Base-by-base conservation (phyloP, 257 asterid species). In the Nyctanthes arbortristis region DNA sequence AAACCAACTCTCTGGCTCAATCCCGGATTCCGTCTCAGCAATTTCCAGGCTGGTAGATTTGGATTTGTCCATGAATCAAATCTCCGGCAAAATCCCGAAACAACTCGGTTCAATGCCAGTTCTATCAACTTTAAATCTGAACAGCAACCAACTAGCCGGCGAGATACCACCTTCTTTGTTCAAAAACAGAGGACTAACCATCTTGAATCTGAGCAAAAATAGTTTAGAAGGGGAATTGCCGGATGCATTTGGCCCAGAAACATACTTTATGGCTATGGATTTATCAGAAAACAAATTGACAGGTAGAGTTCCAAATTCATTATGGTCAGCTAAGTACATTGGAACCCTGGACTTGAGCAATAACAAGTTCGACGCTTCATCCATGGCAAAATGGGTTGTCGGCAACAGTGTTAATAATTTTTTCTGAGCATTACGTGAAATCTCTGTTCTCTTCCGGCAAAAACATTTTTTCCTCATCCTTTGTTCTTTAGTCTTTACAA, bases 41-140 rank as follows among this genome's bases (percentile, higher is more conserved):
- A 85, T 85, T 16, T 80, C 74, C 54, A 68, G 88, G 3, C 82
- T 85, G 4, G 68, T 82, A 0, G 88, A 82, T 80, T 63, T 82
- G 43, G 88, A 85, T 61, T 78, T 85, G 5, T 85, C 90, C 0
- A 24, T 78, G 52, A 85, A 85, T 47, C 73, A 45, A 27, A 40
- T 85, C 2, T 75, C 88, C 0, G 88, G 90, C 1, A 18, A 61
- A 10, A 80, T 85, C 10, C 90, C 90, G 1, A 63, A 75, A 0
- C 73, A 82, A 1, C 79, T 85, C 2, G 90, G 90, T 35, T 35
- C 40, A 12, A 12, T 40, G 49, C 49, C 49, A 40, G 0, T 40
- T 40, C 49, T 40, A 40, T 40, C 18, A 40, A 12, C 18, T 12
- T 40, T 40, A 40, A 18, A 40, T 40, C 20, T 40, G 6, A 40